Percentiles rank a stretch among this genome's conserved stretches.
Evolutionary conservation across 2,329 filamentous ascomycete species (phyloP).

Genomic region (Pseudocercospora macadamiae): DNA sequence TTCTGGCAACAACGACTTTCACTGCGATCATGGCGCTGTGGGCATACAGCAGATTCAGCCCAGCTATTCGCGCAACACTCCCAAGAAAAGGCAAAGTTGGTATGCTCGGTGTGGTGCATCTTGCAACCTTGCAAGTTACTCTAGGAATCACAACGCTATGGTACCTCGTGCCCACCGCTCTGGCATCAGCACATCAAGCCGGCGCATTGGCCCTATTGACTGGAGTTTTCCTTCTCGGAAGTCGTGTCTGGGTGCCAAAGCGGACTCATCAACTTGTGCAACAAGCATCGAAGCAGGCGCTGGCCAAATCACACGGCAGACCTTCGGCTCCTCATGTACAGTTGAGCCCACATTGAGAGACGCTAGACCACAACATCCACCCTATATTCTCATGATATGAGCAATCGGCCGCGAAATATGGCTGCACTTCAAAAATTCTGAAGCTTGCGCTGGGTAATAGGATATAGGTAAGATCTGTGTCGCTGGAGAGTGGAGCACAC

Average conservation of each 20-base stretch:
- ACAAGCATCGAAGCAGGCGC: constrained; percentile 26
- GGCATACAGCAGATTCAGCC: constrained; percentile 73
- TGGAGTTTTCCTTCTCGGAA: constrained; percentile 77
- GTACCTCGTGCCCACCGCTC: constrained; percentile 86
- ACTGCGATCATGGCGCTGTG: constrained; percentile 77
- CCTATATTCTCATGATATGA: no score
- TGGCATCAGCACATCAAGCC: constrained; percentile 91
- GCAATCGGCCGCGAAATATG: no score
- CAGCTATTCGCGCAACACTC: constrained; percentile 61
- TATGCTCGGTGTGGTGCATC: constrained; percentile 77
- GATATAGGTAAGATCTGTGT: no score
- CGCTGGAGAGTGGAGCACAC: no score
- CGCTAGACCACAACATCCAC: no score
- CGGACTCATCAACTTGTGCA: constrained; percentile 34
- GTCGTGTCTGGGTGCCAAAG: constrained; percentile 73
- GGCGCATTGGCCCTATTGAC: constrained; percentile 84
- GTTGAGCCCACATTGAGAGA: constrained; percentile 3
- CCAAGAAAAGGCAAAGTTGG: constrained; percentile 68
- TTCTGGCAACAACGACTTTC: constrained; percentile 88
- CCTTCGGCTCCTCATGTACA: neutral
- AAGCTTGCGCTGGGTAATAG: no score
- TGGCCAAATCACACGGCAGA: constrained; percentile 7
- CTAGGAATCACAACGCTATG: constrained; percentile 89
- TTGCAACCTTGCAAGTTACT: constrained; percentile 78
- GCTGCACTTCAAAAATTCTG: no score